Evolutionary conservation across 495 filamentous ascomycete genomes (phyloP), one percentile per base, ranked within the genome.

Genomic region (Trichocladium uniseriatum): DNA sequence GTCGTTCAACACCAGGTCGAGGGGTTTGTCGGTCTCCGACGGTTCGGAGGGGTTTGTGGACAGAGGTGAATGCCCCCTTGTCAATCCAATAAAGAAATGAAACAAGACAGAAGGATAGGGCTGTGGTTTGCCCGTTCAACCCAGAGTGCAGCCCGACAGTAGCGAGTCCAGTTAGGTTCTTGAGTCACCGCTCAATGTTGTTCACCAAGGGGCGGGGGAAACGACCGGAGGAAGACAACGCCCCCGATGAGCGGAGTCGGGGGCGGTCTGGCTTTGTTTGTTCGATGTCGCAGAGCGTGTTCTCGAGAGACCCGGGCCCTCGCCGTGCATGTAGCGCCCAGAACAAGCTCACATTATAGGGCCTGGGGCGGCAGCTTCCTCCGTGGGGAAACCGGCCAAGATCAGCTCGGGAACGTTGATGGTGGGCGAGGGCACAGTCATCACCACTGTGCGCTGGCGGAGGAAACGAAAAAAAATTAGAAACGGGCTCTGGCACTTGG

Each of bases 301-400:
- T 1, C 28, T 47, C 39, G 16, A 45, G 37, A 32, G 19, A 15
- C 15, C 21, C 44, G 31, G 39, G 45, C 40, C 46, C 46, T 44
- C 42, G 41, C 40, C 51, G 21, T 39, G 32, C 19, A 34, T 43
- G 40, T 14, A 38, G 42, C 16, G 32, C 8, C 15, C 13, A 5
- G 14, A 29, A 44, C 38, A 27, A 38, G 38, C 40, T 51, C 48
- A 51, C 48, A 51, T 42, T 20, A 38, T 36, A 44, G 20, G 40
- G 27, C 32, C 21, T 28, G 34, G 24, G 15, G 40, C n/a, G 21
- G 11, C 22, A 37, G 48, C 35, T 22, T 43, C 40, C 32, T 44
- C 48, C n/a, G 14, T 13, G 1, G 32, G 32, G 15, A 27, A 18
- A 5, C 4, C 8, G 18, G 16, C n/a, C 24, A 16, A 39, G n/a